Evolutionary conservation across 768 basidiomycete species (phyloP).

Genomic region (Termitomyces sp.): DNA sequence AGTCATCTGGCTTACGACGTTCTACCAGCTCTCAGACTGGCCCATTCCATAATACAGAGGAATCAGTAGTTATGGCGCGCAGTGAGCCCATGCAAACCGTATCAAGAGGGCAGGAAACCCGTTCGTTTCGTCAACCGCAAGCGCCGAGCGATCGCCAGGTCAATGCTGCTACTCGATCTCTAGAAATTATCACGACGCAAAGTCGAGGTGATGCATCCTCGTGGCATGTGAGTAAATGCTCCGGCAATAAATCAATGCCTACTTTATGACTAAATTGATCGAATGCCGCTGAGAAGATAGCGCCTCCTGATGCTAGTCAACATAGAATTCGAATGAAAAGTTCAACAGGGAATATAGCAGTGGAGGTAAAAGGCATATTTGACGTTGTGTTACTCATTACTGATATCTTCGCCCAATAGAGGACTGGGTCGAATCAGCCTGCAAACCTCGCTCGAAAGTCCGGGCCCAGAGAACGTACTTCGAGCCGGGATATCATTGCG

Average conservation of each 20-base stretch:
- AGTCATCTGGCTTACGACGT: background rate
- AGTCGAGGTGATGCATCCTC: background rate
- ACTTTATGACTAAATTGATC: background rate
- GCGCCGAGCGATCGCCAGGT: background rate
- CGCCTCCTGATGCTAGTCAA: background rate
- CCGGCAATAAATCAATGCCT: background rate
- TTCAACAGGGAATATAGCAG: background rate
- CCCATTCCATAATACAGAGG: conserved; percentile 7
- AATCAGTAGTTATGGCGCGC: conserved; percentile 3
- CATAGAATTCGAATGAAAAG: background rate
- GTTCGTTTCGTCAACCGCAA: background rate
- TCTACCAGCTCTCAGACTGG: background rate
- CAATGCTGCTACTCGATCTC: background rate
- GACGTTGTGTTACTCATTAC: background rate
- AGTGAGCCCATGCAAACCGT: background rate
- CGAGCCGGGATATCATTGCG: background rate
- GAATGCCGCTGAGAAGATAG: background rate
- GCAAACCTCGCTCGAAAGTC: background rate
- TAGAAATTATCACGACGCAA: background rate
- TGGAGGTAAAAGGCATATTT: background rate
- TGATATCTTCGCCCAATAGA: background rate
- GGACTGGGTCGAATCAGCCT: background rate
- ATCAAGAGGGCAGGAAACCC: background rate
- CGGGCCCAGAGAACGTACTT: background rate
- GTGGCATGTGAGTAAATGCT: background rate